These are phyloP conservation scores for Rosa lucieae DNA, from an alignment of 306 rosid genomes.

Conservation along the genomic window DNA sequence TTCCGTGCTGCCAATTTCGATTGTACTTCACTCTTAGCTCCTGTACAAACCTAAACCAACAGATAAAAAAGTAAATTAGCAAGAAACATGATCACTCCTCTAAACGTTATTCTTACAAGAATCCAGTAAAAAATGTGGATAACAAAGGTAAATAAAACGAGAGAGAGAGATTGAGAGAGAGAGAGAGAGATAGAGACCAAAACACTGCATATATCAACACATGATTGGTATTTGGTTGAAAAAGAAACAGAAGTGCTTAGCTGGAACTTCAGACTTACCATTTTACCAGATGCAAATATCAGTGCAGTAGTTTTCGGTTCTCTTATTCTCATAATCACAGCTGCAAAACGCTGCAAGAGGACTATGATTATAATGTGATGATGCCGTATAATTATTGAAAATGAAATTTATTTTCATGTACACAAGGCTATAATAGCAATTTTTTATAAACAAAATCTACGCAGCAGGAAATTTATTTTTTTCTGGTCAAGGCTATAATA, in stretches of 20 bases:
- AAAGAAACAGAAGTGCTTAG: background rate
- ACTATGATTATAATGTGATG: background rate
- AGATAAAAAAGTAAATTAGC: background rate
- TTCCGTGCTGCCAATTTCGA: conserved; percentile 95
- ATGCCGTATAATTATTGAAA: conserved; percentile 8
- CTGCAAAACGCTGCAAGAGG: conserved; percentile 85
- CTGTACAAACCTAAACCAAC: conserved; percentile 81
- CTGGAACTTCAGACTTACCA: conserved; percentile 51
- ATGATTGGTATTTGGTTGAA: background rate
- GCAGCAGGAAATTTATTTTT: background rate
- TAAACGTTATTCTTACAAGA: background rate
- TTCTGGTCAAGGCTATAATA: background rate
- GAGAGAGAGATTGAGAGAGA: too few relatives aligned
- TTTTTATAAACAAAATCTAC: too few relatives aligned
- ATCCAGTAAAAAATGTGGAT: too few relatives aligned
- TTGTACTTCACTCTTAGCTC: conserved; percentile 92
- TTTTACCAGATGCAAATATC: conserved; percentile 95
- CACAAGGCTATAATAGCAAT: background rate
- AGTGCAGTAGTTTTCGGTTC: conserved; percentile 96
- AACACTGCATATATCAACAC: background rate
- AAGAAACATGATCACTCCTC: background rate
- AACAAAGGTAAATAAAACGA: too few relatives aligned
- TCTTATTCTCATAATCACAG: conserved; percentile 97
- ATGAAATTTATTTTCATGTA: background rate
- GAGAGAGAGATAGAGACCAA: too few relatives aligned